Base-by-base conservation (phyloP, 2,329 filamentous ascomycete genomes). In the Colletotrichum chlorophyti region DNA sequence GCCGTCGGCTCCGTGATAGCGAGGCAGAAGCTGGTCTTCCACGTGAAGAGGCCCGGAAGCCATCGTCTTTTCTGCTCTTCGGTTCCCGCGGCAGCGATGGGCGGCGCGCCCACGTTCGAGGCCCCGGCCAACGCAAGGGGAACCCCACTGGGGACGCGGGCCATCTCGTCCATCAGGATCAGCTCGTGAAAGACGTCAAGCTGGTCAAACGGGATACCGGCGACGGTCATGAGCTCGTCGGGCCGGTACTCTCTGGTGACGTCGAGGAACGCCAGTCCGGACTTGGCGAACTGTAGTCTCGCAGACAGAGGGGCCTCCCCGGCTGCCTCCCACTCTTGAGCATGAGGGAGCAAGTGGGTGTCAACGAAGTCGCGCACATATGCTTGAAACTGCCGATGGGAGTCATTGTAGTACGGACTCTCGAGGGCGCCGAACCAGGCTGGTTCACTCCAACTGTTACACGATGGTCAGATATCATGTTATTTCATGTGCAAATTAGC, bases 1-100 rank as follows among this genome's bases (percentile, higher is more conserved):
- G 82, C 84, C 71, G 65, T 53, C 0, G 87, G 86, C 68, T 90
- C 87, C 2, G 87, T 89, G 58, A 89, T 84, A 2, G 84, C 86
- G 10, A 89, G 71, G 65, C 84, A 88, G 65, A 89, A 88, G 51
- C 81, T 79, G 6, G 84, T 83, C 53, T 83, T 78, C 62, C 85
- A 84, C 7, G 71, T 77, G 38, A 86, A 85, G 27, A 89, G 74
- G 0, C 78, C 80, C 1, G 84, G 84, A 10, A 89, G 72, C 79
- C 83, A 90, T 38, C 76, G 76, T 15, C 66, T 70, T 68, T 85
- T 85, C 71, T 89, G 86, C 66, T 79, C 79, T 27, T 79, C 71
- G 0, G 79, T 88, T 2, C 87, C 87, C 64, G 85, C 84, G 45
- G 83, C 77, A n/a, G 87, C 78, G 41, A 90, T 76, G 0, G 87